Conservation (phyloP, 108 stramenopile genomes). For the Schizochytrium sp. region DNA sequence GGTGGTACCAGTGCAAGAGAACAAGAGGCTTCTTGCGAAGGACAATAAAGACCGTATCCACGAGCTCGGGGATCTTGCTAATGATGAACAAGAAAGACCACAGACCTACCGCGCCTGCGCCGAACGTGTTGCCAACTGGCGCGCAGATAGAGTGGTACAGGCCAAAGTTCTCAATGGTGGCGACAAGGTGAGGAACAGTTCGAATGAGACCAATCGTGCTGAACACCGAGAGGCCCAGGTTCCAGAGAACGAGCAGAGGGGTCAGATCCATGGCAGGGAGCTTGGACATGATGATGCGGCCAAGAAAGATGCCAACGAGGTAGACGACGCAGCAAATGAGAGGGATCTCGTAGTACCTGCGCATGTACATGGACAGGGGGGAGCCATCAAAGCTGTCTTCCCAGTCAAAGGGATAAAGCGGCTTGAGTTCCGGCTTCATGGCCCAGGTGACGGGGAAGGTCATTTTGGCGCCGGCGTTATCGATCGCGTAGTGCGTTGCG, state of each 20-base stretch:
- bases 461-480: background rate
- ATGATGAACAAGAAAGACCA: conserved; percentile 87
- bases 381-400: background rate
- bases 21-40: conserved; percentile 86
- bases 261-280: conserved; percentile 21
- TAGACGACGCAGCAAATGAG: conserved; percentile 20
- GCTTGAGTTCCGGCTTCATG: background rate
- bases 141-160: conserved; percentile 13
- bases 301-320: conserved; percentile 22
- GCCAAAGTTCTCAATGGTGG: conserved; percentile 48
- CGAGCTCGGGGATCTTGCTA: conserved; percentile 78
- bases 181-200: conserved; percentile 69
- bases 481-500: background rate
- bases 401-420: background rate
- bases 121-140: background rate
- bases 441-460: background rate
- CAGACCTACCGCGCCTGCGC: conserved; percentile 53
- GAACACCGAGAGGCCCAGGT: conserved; percentile 70
- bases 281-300: conserved; percentile 23
- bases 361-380: conserved; percentile 1
- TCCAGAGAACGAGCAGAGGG: conserved; percentile 59
- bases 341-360: conserved; percentile 22
- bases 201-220: conserved; percentile 72
- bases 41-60: conserved; percentile 95
- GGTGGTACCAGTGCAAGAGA: conserved; percentile 98